Conservation (phyloP, 805 yeast species). For the Wickerhamomyces kurtzmanii region DNA sequence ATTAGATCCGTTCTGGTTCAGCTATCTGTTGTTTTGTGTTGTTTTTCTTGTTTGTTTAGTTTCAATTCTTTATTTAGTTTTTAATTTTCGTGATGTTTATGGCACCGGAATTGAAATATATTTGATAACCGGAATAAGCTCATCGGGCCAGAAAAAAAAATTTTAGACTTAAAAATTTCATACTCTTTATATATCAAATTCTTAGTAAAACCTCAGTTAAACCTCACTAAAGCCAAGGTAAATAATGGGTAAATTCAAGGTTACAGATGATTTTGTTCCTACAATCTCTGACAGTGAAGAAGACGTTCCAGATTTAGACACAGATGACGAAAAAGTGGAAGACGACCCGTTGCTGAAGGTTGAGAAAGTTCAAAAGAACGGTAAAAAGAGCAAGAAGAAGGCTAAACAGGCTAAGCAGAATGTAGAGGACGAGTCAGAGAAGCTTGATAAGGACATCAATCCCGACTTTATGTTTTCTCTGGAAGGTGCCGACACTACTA, state of each 20-base stretch:
- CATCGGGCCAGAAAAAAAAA: too few species aligned
- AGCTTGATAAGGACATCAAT: slow-evolving; percentile 47
- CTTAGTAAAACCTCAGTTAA: too few species aligned
- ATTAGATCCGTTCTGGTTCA: too few species aligned
- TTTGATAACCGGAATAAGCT: too few species aligned
- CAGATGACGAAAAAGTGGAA: slow-evolving; percentile 31
- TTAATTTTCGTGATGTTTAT: too few species aligned
- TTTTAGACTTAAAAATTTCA: too few species aligned
- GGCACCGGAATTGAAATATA: too few species aligned
- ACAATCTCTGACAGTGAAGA: slow-evolving; percentile 76
- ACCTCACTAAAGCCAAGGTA: too few species aligned
- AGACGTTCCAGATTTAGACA: slow-evolving; percentile 46
- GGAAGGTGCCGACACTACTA: slow-evolving; percentile 42
- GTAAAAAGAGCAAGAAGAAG: slow-evolving; percentile 14
- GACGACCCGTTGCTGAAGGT: slow-evolving; percentile 6
- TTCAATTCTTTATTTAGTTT: too few species aligned
- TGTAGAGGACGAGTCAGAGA: slow-evolving; percentile 23
- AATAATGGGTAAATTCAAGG: slow-evolving; percentile 17
- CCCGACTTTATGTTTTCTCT: slow-evolving; percentile 66
- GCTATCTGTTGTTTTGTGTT: too few species aligned
- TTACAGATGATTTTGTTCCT: slow-evolving; percentile 48
- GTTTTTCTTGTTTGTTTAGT: too few species aligned
- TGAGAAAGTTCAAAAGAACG: slow-evolving; percentile 13
- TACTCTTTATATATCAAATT: too few species aligned
- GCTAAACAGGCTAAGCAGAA: slow-evolving; percentile 9